Percentiles rank a stretch among this genome's conserved stretches.
phyloP scores from a whole-genome alignment of 179 eudicot genomes.

The Actinidia polygama region DNA sequence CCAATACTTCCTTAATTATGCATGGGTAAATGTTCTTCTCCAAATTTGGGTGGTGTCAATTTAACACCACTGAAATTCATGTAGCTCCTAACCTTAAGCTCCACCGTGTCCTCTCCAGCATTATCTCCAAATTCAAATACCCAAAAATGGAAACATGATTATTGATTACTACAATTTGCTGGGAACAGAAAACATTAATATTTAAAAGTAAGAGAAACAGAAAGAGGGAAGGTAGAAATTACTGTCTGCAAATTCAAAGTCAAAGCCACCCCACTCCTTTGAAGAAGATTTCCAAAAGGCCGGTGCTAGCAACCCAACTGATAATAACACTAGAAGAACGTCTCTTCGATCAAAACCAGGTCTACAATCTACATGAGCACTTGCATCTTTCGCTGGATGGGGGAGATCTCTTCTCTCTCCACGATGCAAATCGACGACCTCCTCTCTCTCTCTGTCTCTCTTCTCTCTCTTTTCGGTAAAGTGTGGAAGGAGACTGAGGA shows the following conservation, averaged over 20 bases:
- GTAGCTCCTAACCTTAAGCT: no score
- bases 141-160: background rate
- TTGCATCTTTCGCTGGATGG: slow-evolving; percentile 28
- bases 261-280: slow-evolving; percentile 36
- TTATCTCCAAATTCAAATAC: background rate
- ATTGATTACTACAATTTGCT: background rate
- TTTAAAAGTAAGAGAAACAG: background rate
- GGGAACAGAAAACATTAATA: background rate
- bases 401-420: no score
- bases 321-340: slow-evolving; percentile 32
- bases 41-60: no score
- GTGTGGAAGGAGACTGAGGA: no score
- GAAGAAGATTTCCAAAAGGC: slow-evolving; percentile 27
- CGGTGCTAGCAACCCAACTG: slow-evolving; percentile 40
- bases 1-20: no score
- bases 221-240: slow-evolving; percentile 19
- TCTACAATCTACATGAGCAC: slow-evolving; percentile 8
- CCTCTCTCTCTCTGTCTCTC: no score
- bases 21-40: no score
- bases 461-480: no score
- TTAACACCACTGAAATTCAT: no score
- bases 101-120: no score
- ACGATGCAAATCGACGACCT: no score
- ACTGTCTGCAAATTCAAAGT: slow-evolving; percentile 73
- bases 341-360: slow-evolving; percentile 45